Conservation (phyloP, 1,139 yeast genomes). For the Suhomyces chickasaworum region DNA sequence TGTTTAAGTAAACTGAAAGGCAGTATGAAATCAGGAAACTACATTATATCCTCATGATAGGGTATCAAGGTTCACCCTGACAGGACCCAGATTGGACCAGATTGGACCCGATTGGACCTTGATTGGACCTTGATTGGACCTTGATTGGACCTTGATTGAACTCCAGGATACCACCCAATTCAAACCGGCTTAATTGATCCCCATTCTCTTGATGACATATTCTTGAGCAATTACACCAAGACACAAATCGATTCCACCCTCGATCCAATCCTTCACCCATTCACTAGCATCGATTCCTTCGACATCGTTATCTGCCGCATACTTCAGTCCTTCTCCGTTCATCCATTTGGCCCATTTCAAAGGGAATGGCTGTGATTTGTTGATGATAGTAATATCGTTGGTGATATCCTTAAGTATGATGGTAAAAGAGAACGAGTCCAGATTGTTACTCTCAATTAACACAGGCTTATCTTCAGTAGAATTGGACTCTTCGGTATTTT, state of each 20-base stretch:
- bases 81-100: not conserved
- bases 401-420: slow-evolving; percentile 75
- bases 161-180: too few species aligned
- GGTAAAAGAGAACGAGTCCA: slow-evolving; percentile 59
- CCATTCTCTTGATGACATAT: slow-evolving; percentile 92
- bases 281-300: slow-evolving; percentile 81
- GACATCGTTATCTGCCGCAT: slow-evolving; percentile 31
- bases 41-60: not conserved
- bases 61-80: not conserved
- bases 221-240: slow-evolving; percentile 88
- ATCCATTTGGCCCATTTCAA: slow-evolving; percentile 87
- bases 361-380: slow-evolving; percentile 90
- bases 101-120: too few species aligned
- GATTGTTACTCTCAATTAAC: slow-evolving; percentile 43
- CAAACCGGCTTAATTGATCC: slow-evolving; percentile 49
- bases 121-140: too few species aligned
- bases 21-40: not conserved
- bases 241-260: slow-evolving; percentile 74
- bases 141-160: too few species aligned
- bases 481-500: slow-evolving; percentile 25
- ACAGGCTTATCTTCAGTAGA: slow-evolving; percentile 41
- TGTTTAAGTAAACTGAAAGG: not conserved
- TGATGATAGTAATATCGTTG: slow-evolving; percentile 70
- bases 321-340: slow-evolving; percentile 48
- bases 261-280: slow-evolving; percentile 95